These are phyloP conservation scores for Basipetospora sp. DNA, from an alignment of 2,329 filamentous ascomycete genomes.

Conservation along the genomic window DNA sequence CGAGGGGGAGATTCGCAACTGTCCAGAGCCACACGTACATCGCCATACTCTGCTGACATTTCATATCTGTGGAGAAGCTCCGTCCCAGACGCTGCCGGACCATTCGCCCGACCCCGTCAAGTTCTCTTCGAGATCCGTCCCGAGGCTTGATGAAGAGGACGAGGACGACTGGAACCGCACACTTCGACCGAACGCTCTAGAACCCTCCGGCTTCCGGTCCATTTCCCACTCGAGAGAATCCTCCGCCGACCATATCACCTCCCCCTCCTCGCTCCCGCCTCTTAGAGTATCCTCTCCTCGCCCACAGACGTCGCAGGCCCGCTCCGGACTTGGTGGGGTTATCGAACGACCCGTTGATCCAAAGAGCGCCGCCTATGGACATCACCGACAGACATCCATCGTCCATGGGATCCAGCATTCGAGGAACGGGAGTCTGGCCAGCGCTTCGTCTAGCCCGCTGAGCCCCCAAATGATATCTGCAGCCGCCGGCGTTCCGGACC, in stretches of 20 bases:
- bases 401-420: constrained; percentile 91
- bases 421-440: constrained; percentile 74
- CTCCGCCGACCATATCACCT: constrained; percentile 39
- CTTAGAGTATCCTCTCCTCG: constrained; percentile 21
- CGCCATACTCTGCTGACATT: constrained; percentile 6
- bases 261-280: constrained; percentile 13
- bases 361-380: constrained; percentile 52
- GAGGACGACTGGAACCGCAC: constrained; percentile 36
- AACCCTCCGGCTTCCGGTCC: constrained; percentile 24
- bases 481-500: constrained; percentile 35
- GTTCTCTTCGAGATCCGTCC: constrained; percentile 34
- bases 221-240: constrained; percentile 42
- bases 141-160: constrained; percentile 38
- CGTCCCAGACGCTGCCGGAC: constrained; percentile 45
- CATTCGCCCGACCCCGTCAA: constrained; percentile 37
- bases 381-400: constrained; percentile 92
- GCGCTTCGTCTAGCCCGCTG: constrained; percentile 67
- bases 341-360: constrained; percentile 39
- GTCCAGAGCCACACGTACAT: neutral
- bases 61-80: constrained; percentile 24
- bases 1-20: constrained; percentile 12
- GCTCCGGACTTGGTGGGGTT: constrained; percentile 26
- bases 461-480: constrained; percentile 75
- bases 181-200: constrained; percentile 30
- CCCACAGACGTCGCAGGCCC: constrained; percentile 26